Evolutionary conservation across 1,284 basidiomycete genomes (phyloP).

Genomic region (Ceratorhiza oryzae-sativae): DNA sequence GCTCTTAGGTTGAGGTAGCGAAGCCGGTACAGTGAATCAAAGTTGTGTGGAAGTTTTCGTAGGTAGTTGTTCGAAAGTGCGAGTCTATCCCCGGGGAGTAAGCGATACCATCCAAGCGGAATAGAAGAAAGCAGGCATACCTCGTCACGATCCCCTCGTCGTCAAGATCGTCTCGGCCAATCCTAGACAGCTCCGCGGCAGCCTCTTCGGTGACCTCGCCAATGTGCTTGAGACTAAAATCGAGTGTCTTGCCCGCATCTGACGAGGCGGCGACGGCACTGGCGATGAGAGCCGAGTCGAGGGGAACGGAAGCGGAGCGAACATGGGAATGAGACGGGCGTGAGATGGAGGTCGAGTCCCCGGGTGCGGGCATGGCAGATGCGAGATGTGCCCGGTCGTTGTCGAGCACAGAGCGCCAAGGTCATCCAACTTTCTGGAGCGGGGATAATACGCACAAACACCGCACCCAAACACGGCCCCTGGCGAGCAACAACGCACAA

Average conservation of each 20-base stretch:
- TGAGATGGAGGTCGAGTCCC: neutral
- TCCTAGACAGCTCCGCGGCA: slow-evolving; percentile 72
- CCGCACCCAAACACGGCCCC: neutral
- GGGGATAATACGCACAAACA: slow-evolving; percentile 20
- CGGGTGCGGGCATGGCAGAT: slow-evolving; percentile 16
- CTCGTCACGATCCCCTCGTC: slow-evolving; percentile 71
- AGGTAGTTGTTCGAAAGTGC: slow-evolving; percentile 88
- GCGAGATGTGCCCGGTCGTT: slow-evolving; percentile 10
- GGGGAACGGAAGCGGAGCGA: slow-evolving; percentile 45
- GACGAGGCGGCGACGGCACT: slow-evolving; percentile 72
- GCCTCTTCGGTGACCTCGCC: slow-evolving; percentile 76
- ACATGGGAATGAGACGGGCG: slow-evolving; percentile 13
- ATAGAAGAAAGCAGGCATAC: slow-evolving; percentile 53
- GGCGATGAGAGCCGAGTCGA: slow-evolving; percentile 64
- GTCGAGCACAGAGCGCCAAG: slow-evolving; percentile 35
- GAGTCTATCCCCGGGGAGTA: slow-evolving; percentile 60
- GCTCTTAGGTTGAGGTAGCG: slow-evolving; percentile 94
- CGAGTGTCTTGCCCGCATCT: slow-evolving; percentile 81
- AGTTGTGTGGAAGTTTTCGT: slow-evolving; percentile 78
- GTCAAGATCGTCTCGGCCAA: slow-evolving; percentile 61
- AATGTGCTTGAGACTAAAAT: slow-evolving; percentile 78
- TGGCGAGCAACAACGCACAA: neutral
- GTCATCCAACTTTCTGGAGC: slow-evolving; percentile 6
- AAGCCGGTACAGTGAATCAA: slow-evolving; percentile 76
- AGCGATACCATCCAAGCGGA: slow-evolving; percentile 31